These are phyloP conservation scores for Ustilago lituana DNA, from an alignment of 1,284 basidiomycete species.

Conservation along the genomic window DNA sequence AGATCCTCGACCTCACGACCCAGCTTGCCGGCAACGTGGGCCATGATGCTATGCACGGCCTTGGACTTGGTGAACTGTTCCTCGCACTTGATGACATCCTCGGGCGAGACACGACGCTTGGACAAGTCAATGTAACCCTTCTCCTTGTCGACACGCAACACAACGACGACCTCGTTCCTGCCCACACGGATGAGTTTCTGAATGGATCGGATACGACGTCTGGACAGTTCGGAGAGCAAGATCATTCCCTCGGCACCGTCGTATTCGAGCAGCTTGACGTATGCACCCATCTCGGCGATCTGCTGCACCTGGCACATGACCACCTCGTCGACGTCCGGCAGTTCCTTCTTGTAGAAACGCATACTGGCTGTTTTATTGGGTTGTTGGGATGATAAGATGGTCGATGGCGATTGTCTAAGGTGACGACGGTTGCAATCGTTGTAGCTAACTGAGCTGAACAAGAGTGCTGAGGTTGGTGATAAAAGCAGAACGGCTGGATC, in stretches of 20 bases:
- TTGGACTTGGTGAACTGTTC: slow-evolving; percentile 98
- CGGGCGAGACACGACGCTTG: slow-evolving; percentile 97
- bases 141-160: slow-evolving; percentile 97
- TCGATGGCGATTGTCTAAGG: too few species aligned
- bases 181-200: slow-evolving; percentile 98
- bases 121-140: slow-evolving; percentile 99
- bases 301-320: slow-evolving; percentile 99
- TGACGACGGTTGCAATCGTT: too few species aligned
- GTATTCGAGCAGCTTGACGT: slow-evolving; percentile 98
- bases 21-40: slow-evolving; percentile 65
- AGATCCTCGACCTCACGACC: slow-evolving; percentile 75
- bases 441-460: too few species aligned
- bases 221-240: slow-evolving; percentile 91
- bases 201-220: slow-evolving; percentile 95
- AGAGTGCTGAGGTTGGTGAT: neutral
- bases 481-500: neutral
- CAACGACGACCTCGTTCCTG: slow-evolving; percentile 97
- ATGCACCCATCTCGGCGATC: slow-evolving; percentile 99
- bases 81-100: slow-evolving; percentile 98
- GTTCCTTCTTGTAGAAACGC: slow-evolving; percentile 66
- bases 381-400: neutral
- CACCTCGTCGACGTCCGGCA: slow-evolving; percentile 82
- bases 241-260: slow-evolving; percentile 99
- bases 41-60: slow-evolving; percentile 67
- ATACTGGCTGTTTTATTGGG: slow-evolving; percentile 42